Percentiles rank a stretch among this genome's conserved stretches.
Conservation (phyloP, 345 rosid species). For the Schrenkiella parvula region DNA sequence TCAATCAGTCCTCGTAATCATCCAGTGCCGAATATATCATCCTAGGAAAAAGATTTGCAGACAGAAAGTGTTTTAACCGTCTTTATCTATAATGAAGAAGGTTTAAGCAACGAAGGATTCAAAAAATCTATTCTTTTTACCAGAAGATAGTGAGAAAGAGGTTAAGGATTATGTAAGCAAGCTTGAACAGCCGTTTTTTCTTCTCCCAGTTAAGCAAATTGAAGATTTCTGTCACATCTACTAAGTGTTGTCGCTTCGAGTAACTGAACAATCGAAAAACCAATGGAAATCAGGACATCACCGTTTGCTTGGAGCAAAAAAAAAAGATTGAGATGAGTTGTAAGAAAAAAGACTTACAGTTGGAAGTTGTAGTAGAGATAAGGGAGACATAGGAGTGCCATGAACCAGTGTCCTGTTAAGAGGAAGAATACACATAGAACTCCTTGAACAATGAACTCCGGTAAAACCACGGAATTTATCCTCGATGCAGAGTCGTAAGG, state of each 20-base stretch:
- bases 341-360: constrained; percentile 39
- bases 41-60: constrained; percentile 30
- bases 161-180: constrained; percentile 60
- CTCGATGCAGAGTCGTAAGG: constrained; percentile 70
- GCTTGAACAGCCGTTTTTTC: constrained; percentile 86
- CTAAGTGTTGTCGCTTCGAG: constrained; percentile 53
- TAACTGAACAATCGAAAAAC: constrained; percentile 44
- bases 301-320: background rate
- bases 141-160: constrained; percentile 84
- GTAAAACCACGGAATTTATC: constrained; percentile 54
- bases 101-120: background rate
- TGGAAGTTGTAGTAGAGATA: constrained; percentile 62
- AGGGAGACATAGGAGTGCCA: constrained; percentile 54
- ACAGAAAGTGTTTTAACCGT: constrained; percentile 9
- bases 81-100: background rate
- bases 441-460: constrained; percentile 59
- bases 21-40: constrained; percentile 57
- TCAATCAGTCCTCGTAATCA: constrained; percentile 31
- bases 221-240: constrained; percentile 95
- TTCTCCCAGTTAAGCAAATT: constrained; percentile 83
- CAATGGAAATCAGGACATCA: background rate
- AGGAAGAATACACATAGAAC: constrained; percentile 46
- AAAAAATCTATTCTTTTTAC: constrained; percentile 29
- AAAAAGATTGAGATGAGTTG: background rate
- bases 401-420: constrained; percentile 63